Evolutionary conservation across 805 yeast genomes (phyloP).

Genomic region (Wickerhamomyces rabaulensis): DNA sequence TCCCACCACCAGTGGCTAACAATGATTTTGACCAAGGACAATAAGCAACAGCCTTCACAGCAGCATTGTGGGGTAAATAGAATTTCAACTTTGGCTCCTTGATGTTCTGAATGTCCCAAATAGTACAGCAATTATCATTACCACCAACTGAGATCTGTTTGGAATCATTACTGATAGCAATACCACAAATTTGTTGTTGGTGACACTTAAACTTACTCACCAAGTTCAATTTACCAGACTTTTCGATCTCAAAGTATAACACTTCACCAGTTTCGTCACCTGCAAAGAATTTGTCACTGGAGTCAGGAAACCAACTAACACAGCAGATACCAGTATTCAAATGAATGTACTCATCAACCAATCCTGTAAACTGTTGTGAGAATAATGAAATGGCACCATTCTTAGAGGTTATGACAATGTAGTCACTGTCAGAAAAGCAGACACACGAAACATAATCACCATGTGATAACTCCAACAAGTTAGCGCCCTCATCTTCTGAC

Average conservation of each 20-base stretch:
- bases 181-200: constrained; percentile 59
- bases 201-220: constrained; percentile 37
- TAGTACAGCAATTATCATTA: constrained; percentile 72
- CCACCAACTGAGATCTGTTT: constrained; percentile 74
- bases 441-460: constrained; percentile 49
- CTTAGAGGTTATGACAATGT: constrained; percentile 52
- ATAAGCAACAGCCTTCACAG: constrained; percentile 83
- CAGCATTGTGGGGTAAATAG: constrained; percentile 67
- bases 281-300: constrained; percentile 36
- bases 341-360: constrained; percentile 19
- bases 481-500: constrained; percentile 46
- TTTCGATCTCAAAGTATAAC: constrained; percentile 27
- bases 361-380: constrained; percentile 26
- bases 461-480: constrained; percentile 34
- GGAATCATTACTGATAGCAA: constrained; percentile 50
- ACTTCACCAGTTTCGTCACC: constrained; percentile 69
- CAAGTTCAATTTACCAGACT: constrained; percentile 17
- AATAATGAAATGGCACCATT: constrained; percentile 48
- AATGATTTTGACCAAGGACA: constrained; percentile 86
- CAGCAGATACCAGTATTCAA: constrained; percentile 46
- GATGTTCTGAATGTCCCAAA: constrained; percentile 60
- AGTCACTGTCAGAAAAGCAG: constrained; percentile 44
- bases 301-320: constrained; percentile 51
- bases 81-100: constrained; percentile 39
- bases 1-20: constrained; percentile 89